Base-by-base conservation (phyloP, 371 early-diverging fungal genomes). In the Rhizomucor miehei region DNA sequence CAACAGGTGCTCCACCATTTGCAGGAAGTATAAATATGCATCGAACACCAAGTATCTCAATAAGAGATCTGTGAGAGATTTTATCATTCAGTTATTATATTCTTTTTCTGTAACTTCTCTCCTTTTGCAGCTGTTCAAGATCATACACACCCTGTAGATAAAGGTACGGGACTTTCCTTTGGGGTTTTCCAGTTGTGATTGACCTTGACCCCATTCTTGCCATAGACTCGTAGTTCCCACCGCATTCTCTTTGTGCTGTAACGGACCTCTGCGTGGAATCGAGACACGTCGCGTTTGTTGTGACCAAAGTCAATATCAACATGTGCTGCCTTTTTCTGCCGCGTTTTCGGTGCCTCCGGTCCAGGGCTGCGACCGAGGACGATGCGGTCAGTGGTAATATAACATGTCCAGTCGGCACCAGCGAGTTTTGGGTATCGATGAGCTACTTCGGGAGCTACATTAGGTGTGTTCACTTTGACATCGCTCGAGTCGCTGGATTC, bases 361-460 rank as follows among this genome's bases (percentile, higher is more conserved):
- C 38, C 50, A 4, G 60, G 55, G 23, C 75, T 62, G 10, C 78
- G 68, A 1, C 78, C 78, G 1, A 78, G 40, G 0, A 69, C 48
- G 0, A 72, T 23, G n/a, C 46, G 41, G 21, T 71, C 61, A 0
- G 38, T 48, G 12, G 66, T 73, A 11, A 78, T 64, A n/a, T 69
- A 75, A 38, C 66, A 65, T 8, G 68, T 72, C 78, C 73, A 74
- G 48, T 75, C 60, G 14, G 61, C 58, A 0, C 75, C 73, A 14
- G 67, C 69, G 17, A 78, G 52, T 45, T 66, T 61, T n/a, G 78
- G 75, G 45, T 76, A 76, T 23, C 61, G 54, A 41, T 69, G 72
- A 1, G 60, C 47, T 2, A 43, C 52, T 29, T 63, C 59, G 2
- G 51, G 40, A 25, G 67, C 62, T 6, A 72, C 64, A 0, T 56